These are phyloP conservation scores for Colletotrichum endophyticum DNA, from an alignment of 2,329 filamentous ascomycete species.

Conservation along the genomic window DNA sequence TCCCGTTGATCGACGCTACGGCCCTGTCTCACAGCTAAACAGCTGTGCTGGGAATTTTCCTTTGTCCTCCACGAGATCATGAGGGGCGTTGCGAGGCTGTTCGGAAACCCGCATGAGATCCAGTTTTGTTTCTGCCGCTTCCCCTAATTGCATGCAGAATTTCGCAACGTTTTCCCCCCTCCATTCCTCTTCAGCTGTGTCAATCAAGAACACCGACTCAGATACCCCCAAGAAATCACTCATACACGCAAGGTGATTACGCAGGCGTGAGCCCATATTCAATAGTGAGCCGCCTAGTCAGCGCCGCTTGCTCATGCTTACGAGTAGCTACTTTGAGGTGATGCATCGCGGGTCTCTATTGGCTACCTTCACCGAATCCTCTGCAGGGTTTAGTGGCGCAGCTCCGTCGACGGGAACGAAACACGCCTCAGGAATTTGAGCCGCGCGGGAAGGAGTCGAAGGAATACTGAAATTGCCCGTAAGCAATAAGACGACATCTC, in stretches of 20 bases:
- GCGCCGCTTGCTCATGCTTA: not conserved
- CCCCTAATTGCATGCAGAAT: not conserved
- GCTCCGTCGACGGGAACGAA: not conserved
- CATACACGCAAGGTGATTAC: not conserved
- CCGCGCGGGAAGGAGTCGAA: not conserved
- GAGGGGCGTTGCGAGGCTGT: not conserved
- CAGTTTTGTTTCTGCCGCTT: not conserved
- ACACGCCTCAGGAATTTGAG: not conserved
- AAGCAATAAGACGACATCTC: not conserved
- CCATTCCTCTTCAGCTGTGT: not conserved
- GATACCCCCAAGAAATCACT: not conserved
- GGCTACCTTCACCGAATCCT: not conserved
- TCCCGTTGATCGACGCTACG: not conserved
- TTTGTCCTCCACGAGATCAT: not conserved
- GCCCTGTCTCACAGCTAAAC: not conserved
- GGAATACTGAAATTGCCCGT: not conserved
- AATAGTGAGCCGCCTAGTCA: not conserved
- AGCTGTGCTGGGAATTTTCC: not conserved
- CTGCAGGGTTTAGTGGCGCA: not conserved
- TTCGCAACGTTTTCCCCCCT: not conserved
- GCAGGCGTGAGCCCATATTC: not conserved
- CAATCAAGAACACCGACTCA: not conserved
- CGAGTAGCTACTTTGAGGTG: not conserved
- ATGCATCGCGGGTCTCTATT: not conserved
- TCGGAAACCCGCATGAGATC: not conserved